Conservation (phyloP, 768 basidiomycete genomes). For the Pulveroboletus frians region DNA sequence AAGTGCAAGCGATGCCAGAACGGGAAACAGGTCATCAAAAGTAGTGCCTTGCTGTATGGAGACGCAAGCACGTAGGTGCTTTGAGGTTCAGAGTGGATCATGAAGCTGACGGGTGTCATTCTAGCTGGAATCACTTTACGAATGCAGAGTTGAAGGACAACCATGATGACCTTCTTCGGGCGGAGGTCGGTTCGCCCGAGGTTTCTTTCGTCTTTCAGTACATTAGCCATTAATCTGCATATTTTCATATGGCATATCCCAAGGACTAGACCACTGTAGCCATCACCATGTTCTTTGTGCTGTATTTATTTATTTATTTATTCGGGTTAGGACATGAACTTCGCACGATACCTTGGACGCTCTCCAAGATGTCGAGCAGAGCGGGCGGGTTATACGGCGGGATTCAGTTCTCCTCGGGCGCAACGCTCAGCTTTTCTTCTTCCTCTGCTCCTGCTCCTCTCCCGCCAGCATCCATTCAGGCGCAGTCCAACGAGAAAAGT, state of each 20-base stretch:
- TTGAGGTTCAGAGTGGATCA: background rate
- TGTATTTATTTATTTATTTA: background rate
- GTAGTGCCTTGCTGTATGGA: conserved; percentile 85
- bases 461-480: conserved; percentile 14
- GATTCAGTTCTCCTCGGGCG: conserved; percentile 74
- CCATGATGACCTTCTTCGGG: conserved; percentile 92
- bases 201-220: conserved; percentile 97
- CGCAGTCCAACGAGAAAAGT: conserved; percentile 16
- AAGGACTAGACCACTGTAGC: conserved; percentile 9
- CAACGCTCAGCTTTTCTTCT: conserved; percentile 45
- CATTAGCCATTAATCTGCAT: conserved; percentile 66
- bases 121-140: conserved; percentile 96
- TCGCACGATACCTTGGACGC: conserved; percentile 19
- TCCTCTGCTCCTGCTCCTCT: conserved; percentile 33
- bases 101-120: conserved; percentile 1
- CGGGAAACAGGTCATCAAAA: conserved; percentile 77
- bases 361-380: conserved; percentile 60
- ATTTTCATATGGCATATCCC: background rate
- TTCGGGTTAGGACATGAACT: background rate
- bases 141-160: conserved; percentile 84
- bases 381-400: conserved; percentile 85
- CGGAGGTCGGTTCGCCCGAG: conserved; percentile 76
- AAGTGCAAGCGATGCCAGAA: conserved; percentile 91
- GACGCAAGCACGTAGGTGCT: conserved; percentile 91
- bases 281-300: no score